Evolutionary conservation across 352 stramenopile species (phyloP), one percentile per base, ranked within the genome.

Genomic region (Pythium pyrilobum): DNA sequence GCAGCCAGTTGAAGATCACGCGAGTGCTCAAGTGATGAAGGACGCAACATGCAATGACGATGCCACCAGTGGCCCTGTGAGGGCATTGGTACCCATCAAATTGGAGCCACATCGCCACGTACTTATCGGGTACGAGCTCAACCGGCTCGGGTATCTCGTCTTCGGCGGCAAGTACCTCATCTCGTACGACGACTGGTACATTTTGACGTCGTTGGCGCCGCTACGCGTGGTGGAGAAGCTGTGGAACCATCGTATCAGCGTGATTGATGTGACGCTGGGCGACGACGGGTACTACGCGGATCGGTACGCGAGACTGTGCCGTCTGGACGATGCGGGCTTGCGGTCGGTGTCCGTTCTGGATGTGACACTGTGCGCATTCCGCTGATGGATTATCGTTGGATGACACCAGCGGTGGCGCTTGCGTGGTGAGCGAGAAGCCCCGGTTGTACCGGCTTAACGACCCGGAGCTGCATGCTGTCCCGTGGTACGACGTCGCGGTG

Each of bases 151-250:
- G 1, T 60, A 64, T 37, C 28, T 64, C 20, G 40, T 66, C 3
- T 61, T 53, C 11, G 58, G 58, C 3, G 42, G 34, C 36, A 56
- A 52, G 29, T 64, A 54, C 23, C 56, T 64, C n/a, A 39, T 64
- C 33, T 43, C 43, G 12, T 66, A 44, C 32, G 58, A 66, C 37
- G 58, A 66, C 44, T 66, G 58, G 58, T 61, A 43, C 39, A 52
- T 60, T 16, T 8, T 66, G 12, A 56, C 58, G 25, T 61, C 58
- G 10, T 8, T 66, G n/a, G 46, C 44, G 15, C 58, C 58, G 15
- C 25, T 66, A 12, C 58, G 52, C 24, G 20, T 56, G 0, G 43
- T 61, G 18, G 38, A 61, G 27, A 48, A 46, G 29, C 37, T 61
- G 29, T 62, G 58, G 58, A 66, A 66, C 42, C 45, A 61, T 24